Conservation (phyloP, 805 yeast genomes). For the Candida arabinofermentans region DNA sequence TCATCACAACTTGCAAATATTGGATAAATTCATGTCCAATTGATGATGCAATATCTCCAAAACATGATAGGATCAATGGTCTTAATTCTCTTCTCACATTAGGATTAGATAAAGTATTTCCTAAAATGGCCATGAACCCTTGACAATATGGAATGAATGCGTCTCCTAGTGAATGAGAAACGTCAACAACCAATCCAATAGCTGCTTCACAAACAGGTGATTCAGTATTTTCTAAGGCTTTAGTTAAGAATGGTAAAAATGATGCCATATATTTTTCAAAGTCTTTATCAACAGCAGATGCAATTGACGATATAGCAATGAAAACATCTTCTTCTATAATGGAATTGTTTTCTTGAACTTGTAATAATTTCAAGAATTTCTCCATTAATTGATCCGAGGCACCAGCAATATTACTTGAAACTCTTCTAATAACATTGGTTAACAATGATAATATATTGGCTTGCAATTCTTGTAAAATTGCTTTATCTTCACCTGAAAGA, state of each 20-base stretch:
- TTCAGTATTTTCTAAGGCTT: conserved; percentile 78
- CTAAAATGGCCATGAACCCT: conserved; percentile 79
- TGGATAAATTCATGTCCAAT: conserved; percentile 74
- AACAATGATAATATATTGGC: conserved; percentile 72
- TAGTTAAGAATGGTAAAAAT: conserved; percentile 76
- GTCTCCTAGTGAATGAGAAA: conserved; percentile 81
- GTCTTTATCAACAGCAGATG: conserved; percentile 67
- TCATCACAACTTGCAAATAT: conserved; percentile 76
- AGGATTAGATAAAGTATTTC: conserved; percentile 62
- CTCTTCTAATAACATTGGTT: conserved; percentile 81
- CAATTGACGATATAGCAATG: conserved; percentile 86
- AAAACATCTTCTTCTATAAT: conserved; percentile 89
- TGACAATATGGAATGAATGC: conserved; percentile 70
- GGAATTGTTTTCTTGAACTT: conserved; percentile 53
- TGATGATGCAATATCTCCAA: conserved; percentile 93
- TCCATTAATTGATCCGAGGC: conserved; percentile 87
- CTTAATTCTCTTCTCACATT: conserved; percentile 75
- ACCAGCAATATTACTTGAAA: conserved; percentile 55
- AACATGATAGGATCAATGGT: conserved; percentile 85
- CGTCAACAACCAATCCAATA: conserved; percentile 92
- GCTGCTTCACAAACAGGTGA: conserved; percentile 84
- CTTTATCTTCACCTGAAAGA: conserved; percentile 59
- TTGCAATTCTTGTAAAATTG: conserved; percentile 84
- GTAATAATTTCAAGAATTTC: conserved; percentile 69
- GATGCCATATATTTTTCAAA: conserved; percentile 76